Evolutionary conservation across 495 filamentous ascomycete species (phyloP).

Genomic region (Mytilinidion resinicola): DNA sequence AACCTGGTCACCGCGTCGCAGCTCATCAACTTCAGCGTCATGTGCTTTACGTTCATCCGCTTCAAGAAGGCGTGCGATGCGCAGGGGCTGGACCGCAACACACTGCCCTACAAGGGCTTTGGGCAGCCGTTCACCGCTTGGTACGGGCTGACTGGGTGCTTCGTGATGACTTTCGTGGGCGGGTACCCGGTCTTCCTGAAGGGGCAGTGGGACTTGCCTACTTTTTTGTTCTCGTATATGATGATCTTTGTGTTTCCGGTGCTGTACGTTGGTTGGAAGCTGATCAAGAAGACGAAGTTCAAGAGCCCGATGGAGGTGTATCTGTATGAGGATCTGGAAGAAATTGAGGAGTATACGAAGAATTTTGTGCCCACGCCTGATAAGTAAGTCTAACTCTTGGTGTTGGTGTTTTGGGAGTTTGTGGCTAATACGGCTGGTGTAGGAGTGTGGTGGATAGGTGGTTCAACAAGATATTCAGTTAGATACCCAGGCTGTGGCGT

Average conservation of each 20-base stretch:
- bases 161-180: constrained; percentile 65
- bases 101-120: constrained; percentile 59
- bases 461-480: constrained; percentile 32
- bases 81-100: constrained; percentile 58
- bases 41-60: constrained; percentile 64
- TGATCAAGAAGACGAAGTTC: constrained; percentile 57
- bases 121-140: constrained; percentile 68
- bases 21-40: constrained; percentile 69
- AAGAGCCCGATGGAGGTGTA: constrained; percentile 56
- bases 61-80: constrained; percentile 63
- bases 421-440: not conserved
- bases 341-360: constrained; percentile 67
- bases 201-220: constrained; percentile 64
- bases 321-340: constrained; percentile 55
- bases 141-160: constrained; percentile 54
- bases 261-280: constrained; percentile 65
- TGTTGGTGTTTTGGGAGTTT: not conserved
- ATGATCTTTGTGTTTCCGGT: constrained; percentile 63
- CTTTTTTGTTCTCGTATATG: constrained; percentile 71
- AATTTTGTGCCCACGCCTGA: constrained; percentile 54
- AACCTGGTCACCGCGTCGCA: constrained; percentile 62
- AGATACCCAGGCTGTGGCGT: not conserved
- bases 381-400: constrained; percentile 41
- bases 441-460: constrained; percentile 28
- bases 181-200: constrained; percentile 73